Evolutionary conservation across 345 rosid species (phyloP).

Genomic region (Acer campestre): DNA sequence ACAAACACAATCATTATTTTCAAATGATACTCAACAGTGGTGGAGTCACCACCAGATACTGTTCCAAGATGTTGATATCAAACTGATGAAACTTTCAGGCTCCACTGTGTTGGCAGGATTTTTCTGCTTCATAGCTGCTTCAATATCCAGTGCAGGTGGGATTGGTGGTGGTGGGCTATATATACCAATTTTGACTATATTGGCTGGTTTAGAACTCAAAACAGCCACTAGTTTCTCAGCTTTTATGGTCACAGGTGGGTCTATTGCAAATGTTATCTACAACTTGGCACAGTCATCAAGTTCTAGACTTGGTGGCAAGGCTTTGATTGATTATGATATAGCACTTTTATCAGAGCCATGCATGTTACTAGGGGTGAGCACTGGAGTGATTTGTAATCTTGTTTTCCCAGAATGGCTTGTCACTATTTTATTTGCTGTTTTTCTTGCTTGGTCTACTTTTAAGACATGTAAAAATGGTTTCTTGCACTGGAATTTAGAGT

Average conservation of each 20-base stretch:
- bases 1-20: slow-evolving; percentile 21
- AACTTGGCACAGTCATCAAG: slow-evolving; percentile 40
- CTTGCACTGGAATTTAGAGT: slow-evolving; percentile 60
- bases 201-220: slow-evolving; percentile 75
- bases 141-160: slow-evolving; percentile 93
- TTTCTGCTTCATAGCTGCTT: slow-evolving; percentile 66
- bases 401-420: slow-evolving; percentile 88
- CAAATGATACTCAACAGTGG: slow-evolving; percentile 42
- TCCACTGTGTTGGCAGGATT: slow-evolving; percentile 50
- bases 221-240: slow-evolving; percentile 83
- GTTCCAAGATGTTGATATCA: slow-evolving; percentile 24
- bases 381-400: slow-evolving; percentile 76
- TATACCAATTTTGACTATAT: slow-evolving; percentile 71
- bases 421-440: slow-evolving; percentile 64
- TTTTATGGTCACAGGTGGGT: slow-evolving; percentile 94
- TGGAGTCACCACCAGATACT: slow-evolving; percentile 24
- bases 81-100: slow-evolving; percentile 42
- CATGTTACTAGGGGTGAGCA: slow-evolving; percentile 85
- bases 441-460: slow-evolving; percentile 76
- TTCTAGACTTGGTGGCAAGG: slow-evolving; percentile 44
- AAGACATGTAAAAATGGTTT: slow-evolving; percentile 76
- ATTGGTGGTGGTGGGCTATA: slow-evolving; percentile 90
- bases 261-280: slow-evolving; percentile 69
- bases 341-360: slow-evolving; percentile 82
- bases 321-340: slow-evolving; percentile 66